Evolutionary conservation across 148 eudicot species (phyloP), one percentile per base, ranked within the genome.

Genomic region (Selenicereus undatus): DNA sequence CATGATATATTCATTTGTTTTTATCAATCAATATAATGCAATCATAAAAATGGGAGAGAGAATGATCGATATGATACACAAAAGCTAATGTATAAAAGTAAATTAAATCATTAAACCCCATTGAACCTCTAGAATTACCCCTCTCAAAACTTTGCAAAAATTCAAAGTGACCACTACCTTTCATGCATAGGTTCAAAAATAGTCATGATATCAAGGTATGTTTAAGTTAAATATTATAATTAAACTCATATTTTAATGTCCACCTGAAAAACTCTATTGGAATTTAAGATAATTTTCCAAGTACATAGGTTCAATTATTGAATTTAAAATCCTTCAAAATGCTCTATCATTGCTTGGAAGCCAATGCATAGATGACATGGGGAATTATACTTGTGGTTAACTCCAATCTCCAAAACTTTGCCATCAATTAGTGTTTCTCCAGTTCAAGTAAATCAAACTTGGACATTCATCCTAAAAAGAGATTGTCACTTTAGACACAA

Each of bases 341-440:
- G 68, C 68, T 64, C 68, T 64, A 64, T 64, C n/a, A n/a, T 64
- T 64, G 68, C 68, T 64, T 64, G 68, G 68, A 64, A 64, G 68
- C 68, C 68, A 64, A 64, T 64, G 68, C 68, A 64, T 64, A 64
- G 68, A 22, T 64, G 68, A 64, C 68, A 64, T 17, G 58, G 58
- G 62, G 29, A 24, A 8, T 8, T n/a, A 64, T 24, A 64, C 68
- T 64, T 64, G 68, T 64, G 68, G 68, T n/a, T 6, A n/a, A 64
- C 68, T 64, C 68, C 68, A n/a, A 64, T 64, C 27, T 64, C 68
- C 22, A 56, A 16, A 39, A 17, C 62, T 56, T 56, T 16, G 8
- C 26, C 68, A 64, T 64, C 68, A 64, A 64, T 64, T 64, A 24
- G 68, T 64, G 18, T 7, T 64, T 64, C 18, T 64, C 68, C 18